phyloP scores from a whole-genome alignment of 768 basidiomycete genomes.

The Cyclocybe cylindracea region DNA sequence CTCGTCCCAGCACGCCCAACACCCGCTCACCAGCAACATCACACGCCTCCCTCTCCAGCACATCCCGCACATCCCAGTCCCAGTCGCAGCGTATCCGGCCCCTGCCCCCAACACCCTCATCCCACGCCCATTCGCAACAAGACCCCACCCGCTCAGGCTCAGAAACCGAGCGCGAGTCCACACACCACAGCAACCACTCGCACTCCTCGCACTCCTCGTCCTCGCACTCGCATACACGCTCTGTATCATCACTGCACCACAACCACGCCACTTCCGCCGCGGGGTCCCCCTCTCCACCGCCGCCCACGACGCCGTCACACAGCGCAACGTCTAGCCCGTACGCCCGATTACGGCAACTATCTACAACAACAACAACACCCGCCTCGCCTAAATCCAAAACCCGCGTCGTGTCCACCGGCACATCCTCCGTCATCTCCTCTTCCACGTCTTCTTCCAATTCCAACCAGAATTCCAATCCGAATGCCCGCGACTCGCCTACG shows the following conservation, averaged over 20 bases:
- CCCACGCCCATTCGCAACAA: constrained; percentile 19
- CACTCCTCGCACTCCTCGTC: constrained; percentile 24
- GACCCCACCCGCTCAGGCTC: constrained; percentile 63
- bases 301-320: constrained; percentile 5
- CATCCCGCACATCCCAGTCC: constrained; percentile 34
- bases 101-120: constrained; percentile 15
- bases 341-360: constrained; percentile 24
- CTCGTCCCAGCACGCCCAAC: constrained; percentile 24
- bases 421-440: background rate
- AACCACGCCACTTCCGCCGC: constrained; percentile 17
- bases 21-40: constrained; percentile 37
- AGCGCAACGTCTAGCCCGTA: constrained; percentile 13
- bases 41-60: constrained; percentile 32
- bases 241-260: constrained; percentile 18
- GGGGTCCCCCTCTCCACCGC: constrained; percentile 15
- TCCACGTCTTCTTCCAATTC: constrained; percentile 8
- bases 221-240: constrained; percentile 16
- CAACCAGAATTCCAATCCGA: constrained; percentile 20
- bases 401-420: constrained; percentile 17
- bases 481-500: constrained; percentile 24
- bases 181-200: constrained; percentile 30
- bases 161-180: constrained; percentile 77
- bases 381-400: constrained; percentile 31
- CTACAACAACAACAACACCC: constrained; percentile 19
- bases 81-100: constrained; percentile 27